Evolutionary conservation across 148 eudicot species (phyloP), one percentile per base, ranked within the genome.

Genomic region (Suaeda aralocaspica): DNA sequence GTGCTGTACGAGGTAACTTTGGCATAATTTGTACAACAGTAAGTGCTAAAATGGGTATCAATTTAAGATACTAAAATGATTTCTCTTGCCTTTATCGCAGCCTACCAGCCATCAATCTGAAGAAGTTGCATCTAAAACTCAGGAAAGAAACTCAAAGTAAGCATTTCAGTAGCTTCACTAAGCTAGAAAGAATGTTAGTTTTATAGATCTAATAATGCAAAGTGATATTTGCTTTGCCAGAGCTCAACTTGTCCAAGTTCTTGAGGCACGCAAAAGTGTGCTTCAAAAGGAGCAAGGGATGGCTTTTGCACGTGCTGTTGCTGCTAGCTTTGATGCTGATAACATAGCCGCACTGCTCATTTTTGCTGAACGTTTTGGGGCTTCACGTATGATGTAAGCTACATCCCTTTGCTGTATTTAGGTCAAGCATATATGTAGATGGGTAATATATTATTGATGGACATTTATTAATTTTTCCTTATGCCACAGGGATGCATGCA

Each of bases 301-400:
- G 99, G 97, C 96, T 56, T 95, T 95, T 80, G 99, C 99, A 68
- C 96, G 96, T 74, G 97, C 99, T 74, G 86, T 77, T 59, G 99
- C 97, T 67, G 99, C 99, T 78, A 85, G 92, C 72, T 88, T 87
- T 74, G 99, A 89, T 60, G 80, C 86, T 59, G 91, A 91, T 72
- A 83, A 84, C 64, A 80, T 95, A 78, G 74, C 84, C 45, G 77
- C 84, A 13, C 76, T 95, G 69, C 64, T 89, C 21, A 77, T 85
- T 16, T 95, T 91, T 77, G 85, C 97, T 81, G 86, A 86, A 73
- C 85, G 93, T 84, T 91, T 95, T 78, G 93, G 93, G 66, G 99
- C 99, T 51, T 73, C 91, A 42, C 99, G 99, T 39, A 82, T 95
- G 83, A 81, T 76, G 99, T 95, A 82, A 87, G 93, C 57, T 56